A percentile compares a stretch with the other conserved stretches of the same genome.
Evolutionary conservation across 306 rosid genomes (phyloP).

Genomic region (Fragaria ananassa): DNA sequence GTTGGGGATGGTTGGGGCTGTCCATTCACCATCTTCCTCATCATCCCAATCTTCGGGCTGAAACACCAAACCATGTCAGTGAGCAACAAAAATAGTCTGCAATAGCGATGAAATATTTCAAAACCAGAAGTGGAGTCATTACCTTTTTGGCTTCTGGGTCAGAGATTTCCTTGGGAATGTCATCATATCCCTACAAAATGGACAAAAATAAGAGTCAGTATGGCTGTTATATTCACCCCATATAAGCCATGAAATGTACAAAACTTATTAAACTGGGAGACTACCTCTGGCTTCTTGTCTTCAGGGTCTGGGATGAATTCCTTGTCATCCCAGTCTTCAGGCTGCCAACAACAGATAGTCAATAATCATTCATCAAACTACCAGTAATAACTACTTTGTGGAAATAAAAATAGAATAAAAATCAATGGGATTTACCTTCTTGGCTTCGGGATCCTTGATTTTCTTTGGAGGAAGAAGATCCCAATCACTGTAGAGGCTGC

Average conservation of each 20-base stretch:
- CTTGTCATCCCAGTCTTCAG: conserved; percentile 99
- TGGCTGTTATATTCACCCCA: not conserved
- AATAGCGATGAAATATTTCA: not conserved
- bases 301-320: conserved; percentile 95
- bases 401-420: not conserved
- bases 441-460: conserved; percentile 96
- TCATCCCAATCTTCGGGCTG: conserved; percentile 99
- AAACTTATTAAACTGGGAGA: not conserved
- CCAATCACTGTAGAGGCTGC: conserved; percentile 95
- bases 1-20: conserved; percentile 89
- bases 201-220: conserved; percentile 2
- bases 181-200: conserved; percentile 78
- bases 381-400: not conserved
- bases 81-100: conserved; percentile 10
- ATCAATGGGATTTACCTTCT: conserved; percentile 47
- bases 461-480: conserved; percentile 85
- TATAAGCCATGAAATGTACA: conserved; percentile 8
- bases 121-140: not conserved
- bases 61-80: conserved; percentile 24
- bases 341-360: conserved; percentile 46
- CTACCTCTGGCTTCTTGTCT: conserved; percentile 96
- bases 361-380: conserved; percentile 15
- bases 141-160: conserved; percentile 94
- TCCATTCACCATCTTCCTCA: conserved; percentile 99
- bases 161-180: conserved; percentile 72